Evolutionary conservation across 1,139 yeast genomes (phyloP).

Genomic region (Zygoascus hellenicus): DNA sequence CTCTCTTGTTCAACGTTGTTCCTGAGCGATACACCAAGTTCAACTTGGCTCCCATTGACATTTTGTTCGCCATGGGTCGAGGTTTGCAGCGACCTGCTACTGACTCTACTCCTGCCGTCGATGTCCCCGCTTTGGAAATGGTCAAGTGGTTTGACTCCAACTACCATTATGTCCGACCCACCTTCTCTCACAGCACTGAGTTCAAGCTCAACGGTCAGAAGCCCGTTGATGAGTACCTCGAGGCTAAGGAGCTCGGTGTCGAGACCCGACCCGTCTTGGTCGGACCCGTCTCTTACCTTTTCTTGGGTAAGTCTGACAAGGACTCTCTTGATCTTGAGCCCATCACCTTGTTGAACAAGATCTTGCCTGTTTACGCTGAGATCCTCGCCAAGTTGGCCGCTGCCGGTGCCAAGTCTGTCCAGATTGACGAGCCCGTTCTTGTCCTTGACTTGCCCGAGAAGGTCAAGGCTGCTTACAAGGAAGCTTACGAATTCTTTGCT

Average conservation of each 20-base stretch:
- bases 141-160: conserved; percentile 99
- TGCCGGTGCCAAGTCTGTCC: conserved; percentile 95
- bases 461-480: conserved; percentile 79
- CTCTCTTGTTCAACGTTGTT: conserved; percentile 87
- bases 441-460: conserved; percentile 88
- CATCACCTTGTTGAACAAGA: conserved; percentile 77
- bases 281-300: conserved; percentile 94
- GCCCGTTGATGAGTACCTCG: conserved; percentile 96
- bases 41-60: conserved; percentile 84
- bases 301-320: conserved; percentile 96
- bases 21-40: conserved; percentile 96
- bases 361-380: conserved; percentile 89
- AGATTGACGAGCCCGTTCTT: conserved; percentile 95
- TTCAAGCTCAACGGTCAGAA: conserved; percentile 94
- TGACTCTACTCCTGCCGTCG: conserved; percentile 81
- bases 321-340: conserved; percentile 95
- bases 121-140: conserved; percentile 99
- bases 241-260: conserved; percentile 94
- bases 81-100: conserved; percentile 98
- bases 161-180: conserved; percentile 99
- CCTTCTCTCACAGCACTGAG: conserved; percentile 89
- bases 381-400: conserved; percentile 77
- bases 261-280: conserved; percentile 95
- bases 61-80: conserved; percentile 98
- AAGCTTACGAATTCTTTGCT: conserved; percentile 71